Percentiles rank a stretch among this genome's conserved stretches.
phyloP scores from a whole-genome alignment of 2,329 filamentous ascomycete genomes.

The Clarireedia sp. region DNA sequence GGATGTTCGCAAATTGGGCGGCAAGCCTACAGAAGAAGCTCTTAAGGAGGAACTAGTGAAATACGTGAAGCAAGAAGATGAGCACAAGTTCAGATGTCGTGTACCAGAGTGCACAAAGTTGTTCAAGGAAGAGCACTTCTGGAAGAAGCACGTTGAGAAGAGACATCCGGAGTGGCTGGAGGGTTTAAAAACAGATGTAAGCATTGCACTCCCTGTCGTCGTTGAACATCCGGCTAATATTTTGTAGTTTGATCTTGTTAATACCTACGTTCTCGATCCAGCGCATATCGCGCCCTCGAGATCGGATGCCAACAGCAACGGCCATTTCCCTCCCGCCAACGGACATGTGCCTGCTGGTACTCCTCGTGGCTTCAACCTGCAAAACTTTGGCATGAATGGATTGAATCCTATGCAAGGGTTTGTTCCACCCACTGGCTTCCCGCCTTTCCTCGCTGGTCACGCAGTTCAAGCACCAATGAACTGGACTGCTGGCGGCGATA shows the following conservation, averaged over 20 bases:
- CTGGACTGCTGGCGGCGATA: conserved; percentile 43
- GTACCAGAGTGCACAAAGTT: conserved; percentile 93
- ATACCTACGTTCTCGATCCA: conserved; percentile 89
- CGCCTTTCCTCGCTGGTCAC: conserved; percentile 45
- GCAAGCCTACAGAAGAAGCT: conserved; percentile 77
- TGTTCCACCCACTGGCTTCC: conserved; percentile 39
- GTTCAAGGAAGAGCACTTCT: conserved; percentile 96
- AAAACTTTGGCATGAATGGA: conserved; percentile 57
- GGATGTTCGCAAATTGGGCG: conserved; percentile 84
- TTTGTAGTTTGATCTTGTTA: conserved; percentile 73
- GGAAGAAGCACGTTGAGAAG: conserved; percentile 97
- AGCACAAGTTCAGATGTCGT: conserved; percentile 93
- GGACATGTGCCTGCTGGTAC: conserved; percentile 73
- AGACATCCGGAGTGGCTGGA: conserved; percentile 85
- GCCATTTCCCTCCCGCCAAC: conserved; percentile 80
- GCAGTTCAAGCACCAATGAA: conserved; percentile 34
- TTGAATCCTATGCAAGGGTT: conserved; percentile 53
- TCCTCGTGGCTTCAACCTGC: conserved; percentile 82
- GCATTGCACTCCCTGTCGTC: conserved; percentile 27
- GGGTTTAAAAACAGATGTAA: conserved; percentile 72
- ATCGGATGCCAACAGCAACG: conserved; percentile 90
- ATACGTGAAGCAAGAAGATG: conserved; percentile 93
- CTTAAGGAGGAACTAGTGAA: conserved; percentile 79
- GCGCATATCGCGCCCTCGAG: conserved; percentile 89
- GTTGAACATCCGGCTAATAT: not conserved